Conservation (phyloP, 768 basidiomycete species). For the Suillus lakei region DNA sequence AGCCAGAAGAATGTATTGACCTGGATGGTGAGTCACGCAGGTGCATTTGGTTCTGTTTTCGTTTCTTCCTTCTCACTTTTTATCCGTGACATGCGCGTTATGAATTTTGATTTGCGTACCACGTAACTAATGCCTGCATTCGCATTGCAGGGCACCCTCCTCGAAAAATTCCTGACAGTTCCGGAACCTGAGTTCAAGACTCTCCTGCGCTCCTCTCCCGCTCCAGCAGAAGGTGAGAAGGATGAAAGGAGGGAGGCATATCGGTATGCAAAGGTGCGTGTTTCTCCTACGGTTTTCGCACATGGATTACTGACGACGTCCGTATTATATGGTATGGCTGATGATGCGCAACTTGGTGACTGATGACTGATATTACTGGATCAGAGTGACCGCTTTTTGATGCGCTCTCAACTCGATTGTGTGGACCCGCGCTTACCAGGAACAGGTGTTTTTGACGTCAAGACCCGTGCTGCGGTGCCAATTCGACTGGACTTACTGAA, state of each 20-base stretch:
- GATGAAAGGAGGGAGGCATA: conserved; percentile 70
- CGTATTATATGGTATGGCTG: not conserved
- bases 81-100: not conserved
- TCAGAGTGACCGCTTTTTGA: conserved; percentile 58
- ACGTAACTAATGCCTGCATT: conserved; percentile 2
- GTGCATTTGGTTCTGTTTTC: not conserved
- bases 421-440: conserved; percentile 81
- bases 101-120: not conserved
- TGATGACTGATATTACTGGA: conserved; percentile 24
- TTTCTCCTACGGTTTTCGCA: conserved; percentile 44
- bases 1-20: conserved; percentile 72
- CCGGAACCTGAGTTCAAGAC: conserved; percentile 64
- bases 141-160: conserved; percentile 70
- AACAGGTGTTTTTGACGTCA: conserved; percentile 93
- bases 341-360: not conserved
- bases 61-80: not conserved
- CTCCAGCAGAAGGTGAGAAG: conserved; percentile 29
- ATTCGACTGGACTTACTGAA: conserved; percentile 88
- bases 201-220: conserved; percentile 46
- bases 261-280: conserved; percentile 78
- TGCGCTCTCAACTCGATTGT: conserved; percentile 96
- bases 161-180: conserved; percentile 88
- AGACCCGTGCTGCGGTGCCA: conserved; percentile 86
- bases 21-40: conserved; percentile 61
- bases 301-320: conserved; percentile 18